phyloP scores from a whole-genome alignment of 495 filamentous ascomycete genomes.

The Penicillium tannophilum region DNA sequence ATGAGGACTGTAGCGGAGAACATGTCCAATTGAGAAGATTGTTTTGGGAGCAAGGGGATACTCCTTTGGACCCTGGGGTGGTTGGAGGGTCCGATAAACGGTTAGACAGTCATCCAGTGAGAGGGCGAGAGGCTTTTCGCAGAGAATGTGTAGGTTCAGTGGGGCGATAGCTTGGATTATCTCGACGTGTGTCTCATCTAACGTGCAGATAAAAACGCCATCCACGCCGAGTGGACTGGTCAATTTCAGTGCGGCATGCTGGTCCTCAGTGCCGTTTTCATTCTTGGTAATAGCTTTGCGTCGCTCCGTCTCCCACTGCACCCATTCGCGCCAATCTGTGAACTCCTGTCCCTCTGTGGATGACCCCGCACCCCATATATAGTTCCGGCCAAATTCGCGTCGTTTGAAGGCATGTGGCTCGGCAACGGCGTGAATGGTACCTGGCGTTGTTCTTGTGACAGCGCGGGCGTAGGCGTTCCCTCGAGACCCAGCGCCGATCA shows the following conservation, averaged over 20 bases:
- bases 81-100: conserved; percentile 63
- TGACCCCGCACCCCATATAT: conserved; percentile 62
- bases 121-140: conserved; percentile 91
- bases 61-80: conserved; percentile 13
- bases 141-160: conserved; percentile 79
- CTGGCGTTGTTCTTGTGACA: conserved; percentile 60
- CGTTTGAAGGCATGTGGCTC: conserved; percentile 84
- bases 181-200: conserved; percentile 84
- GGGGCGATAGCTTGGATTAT: conserved; percentile 70
- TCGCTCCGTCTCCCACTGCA: conserved; percentile 62
- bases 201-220: conserved; percentile 83
- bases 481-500: conserved; percentile 87
- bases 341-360: conserved; percentile 62
- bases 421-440: conserved; percentile 71
- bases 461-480: conserved; percentile 75
- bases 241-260: neutral
- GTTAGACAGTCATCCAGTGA: conserved; percentile 72
- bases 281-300: conserved; percentile 29
- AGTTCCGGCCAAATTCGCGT: conserved; percentile 61
- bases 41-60: conserved; percentile 11
- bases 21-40: conserved; percentile 78
- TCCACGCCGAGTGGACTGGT: conserved; percentile 53
- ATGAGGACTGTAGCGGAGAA: conserved; percentile 85
- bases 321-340: conserved; percentile 70
- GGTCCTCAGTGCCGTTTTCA: neutral